phyloP scores from a whole-genome alignment of 148 eudicot species.

The Oxyria digyna region DNA sequence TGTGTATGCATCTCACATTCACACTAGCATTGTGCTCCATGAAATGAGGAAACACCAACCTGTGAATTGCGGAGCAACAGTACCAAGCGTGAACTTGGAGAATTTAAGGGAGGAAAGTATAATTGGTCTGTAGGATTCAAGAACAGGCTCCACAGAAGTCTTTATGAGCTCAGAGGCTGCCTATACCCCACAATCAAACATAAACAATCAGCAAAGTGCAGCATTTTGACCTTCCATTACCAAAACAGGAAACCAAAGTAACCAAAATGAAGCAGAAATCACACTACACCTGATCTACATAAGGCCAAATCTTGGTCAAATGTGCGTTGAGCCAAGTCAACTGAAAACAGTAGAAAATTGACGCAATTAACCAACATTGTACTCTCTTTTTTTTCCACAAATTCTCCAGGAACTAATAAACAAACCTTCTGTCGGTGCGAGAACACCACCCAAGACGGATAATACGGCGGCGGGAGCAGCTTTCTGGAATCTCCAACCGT shows the following conservation, averaged over 20 bases:
- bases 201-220: not conserved
- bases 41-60: constrained; percentile 27
- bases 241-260: not conserved
- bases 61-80: constrained; percentile 96
- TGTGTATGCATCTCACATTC: not conserved
- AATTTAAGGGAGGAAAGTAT: constrained; percentile 76
- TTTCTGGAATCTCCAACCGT: constrained; percentile 91
- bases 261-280: not conserved
- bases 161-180: constrained; percentile 94
- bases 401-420: not conserved
- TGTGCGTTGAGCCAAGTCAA: constrained; percentile 82
- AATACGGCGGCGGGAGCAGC: constrained; percentile 61
- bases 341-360: constrained; percentile 29
- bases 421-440: constrained; percentile 75
- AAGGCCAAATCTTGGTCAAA: constrained; percentile 86
- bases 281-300: constrained; percentile 58
- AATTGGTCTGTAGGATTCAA: constrained; percentile 79
- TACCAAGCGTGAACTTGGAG: constrained; percentile 85
- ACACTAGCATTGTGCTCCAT: not conserved
- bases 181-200: constrained; percentile 22
- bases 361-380: not conserved
- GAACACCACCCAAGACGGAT: constrained; percentile 96
- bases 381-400: not conserved
- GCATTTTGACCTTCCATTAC: not conserved
- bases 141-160: constrained; percentile 75